Base-by-base conservation (phyloP, 2,329 filamentous ascomycete genomes). In the Diaporthe citri region DNA sequence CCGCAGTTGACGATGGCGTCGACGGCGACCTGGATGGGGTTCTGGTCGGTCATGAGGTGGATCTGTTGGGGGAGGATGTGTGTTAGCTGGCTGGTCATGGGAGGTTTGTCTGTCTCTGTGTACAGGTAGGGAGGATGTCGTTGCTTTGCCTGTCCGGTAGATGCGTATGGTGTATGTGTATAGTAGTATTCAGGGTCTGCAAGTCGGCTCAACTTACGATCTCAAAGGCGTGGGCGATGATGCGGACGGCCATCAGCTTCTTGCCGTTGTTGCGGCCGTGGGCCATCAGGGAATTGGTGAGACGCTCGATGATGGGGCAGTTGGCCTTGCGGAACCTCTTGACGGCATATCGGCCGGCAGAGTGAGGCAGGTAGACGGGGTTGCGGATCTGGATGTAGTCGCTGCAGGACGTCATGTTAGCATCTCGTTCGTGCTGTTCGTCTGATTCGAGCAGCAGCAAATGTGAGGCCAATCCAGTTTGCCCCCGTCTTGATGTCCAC, bases 211-310 rank as follows among this genome's bases (percentile, higher is more conserved):
- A 36, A 69, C 82, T 78, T 93, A 98, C 96, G 87, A 99, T 99
- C 92, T 99, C 97, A 89, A 99, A 99, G 84, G 96, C 89, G 92
- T 99, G 97, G 82, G 96, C 96, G 84, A 99, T 96, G 83, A 99
- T 99, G 89, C 97, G 95, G 88, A 98, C 96, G 86, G 97, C 97
- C 96, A 97, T 98, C 86, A 98, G 93, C 95, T 99, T 99, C 94
- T 99, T 99, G 89, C 97, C 97, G 94, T 98, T 99, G 95, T 99
- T 99, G 90, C 97, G 97, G 89, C 97, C 97, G 93, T 99, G 98
- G 96, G 98, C 98, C 97, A 99, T 99, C 87, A 99, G 93, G 77
- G 97, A 98, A 94, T 99, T 99, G 92, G 97, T 99, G 83, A 99
- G 93, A 87, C 97, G 96, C 94, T 99, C 97, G 86, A 99, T 98